phyloP scores from a whole-genome alignment of 257 asterid species.

The Nicotiana tabacum region DNA sequence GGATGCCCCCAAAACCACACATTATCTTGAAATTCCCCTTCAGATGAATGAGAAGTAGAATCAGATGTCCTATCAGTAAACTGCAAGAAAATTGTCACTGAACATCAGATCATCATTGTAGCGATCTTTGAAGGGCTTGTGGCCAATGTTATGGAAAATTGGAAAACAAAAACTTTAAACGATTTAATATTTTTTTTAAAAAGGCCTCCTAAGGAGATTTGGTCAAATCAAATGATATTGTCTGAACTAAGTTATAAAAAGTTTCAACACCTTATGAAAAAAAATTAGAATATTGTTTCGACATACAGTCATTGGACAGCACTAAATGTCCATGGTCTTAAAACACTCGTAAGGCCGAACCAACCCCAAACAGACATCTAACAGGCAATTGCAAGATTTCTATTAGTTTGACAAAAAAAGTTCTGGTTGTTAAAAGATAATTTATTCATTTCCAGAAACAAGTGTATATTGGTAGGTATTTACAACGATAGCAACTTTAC shows the following conservation, averaged over 20 bases:
- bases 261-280: too few relatives aligned
- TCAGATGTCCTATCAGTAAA: conserved; percentile 41
- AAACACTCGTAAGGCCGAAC: not conserved
- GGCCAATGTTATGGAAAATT: too few relatives aligned
- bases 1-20: conserved; percentile 39
- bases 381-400: not conserved
- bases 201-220: too few relatives aligned
- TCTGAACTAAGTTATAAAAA: too few relatives aligned
- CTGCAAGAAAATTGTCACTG: conserved; percentile 38
- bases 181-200: too few relatives aligned
- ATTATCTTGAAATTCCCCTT: conserved; percentile 43
- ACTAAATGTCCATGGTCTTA: not conserved
- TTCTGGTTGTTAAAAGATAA: not conserved
- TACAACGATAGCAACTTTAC: not conserved
- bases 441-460: not conserved
- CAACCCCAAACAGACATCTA: not conserved
- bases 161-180: too few relatives aligned
- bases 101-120: not conserved
- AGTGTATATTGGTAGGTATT: not conserved
- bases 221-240: too few relatives aligned
- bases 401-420: not conserved
- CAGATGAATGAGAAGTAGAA: conserved; percentile 55
- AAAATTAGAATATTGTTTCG: too few relatives aligned
- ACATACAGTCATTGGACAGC: too few relatives aligned
- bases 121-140: not conserved